Base-by-base conservation (phyloP, 768 basidiomycete species). In the Leccinum fibrillosum region DNA sequence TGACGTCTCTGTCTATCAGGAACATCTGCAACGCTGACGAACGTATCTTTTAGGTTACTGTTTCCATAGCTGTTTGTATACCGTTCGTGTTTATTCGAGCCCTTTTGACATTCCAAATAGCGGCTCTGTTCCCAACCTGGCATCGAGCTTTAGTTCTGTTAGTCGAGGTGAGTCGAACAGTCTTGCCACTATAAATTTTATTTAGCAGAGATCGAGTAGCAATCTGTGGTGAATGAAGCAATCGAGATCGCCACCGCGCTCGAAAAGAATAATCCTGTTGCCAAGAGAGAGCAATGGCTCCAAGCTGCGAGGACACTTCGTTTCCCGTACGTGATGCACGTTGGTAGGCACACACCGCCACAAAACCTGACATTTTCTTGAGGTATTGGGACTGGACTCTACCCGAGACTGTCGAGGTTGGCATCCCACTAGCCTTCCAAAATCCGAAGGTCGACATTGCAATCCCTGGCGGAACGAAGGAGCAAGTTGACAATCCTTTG, bases 101-200 rank as follows among this genome's bases (percentile, higher is more conserved):
- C 5, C 10, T 8, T 8, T 28, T 67, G 47, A 67, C 28, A 49
- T 32, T 26, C 12, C 13, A n/a, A 45, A 53, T 25, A 66, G 65
- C 65, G 47, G 55, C 65, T 30, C 23, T 66, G 17, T 66, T 66
- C 48, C 65, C 65, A 23, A 47, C 65, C 15, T 66, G 65, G 65
- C 65, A 66, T 12, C 62, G 65, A 45, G 49, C 60, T 23, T 47
- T 57, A 17, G 0, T 61, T 30, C 1, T 66, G 52, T 53, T 66
- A 17, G 15, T 49, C 4, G 65, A 66, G 53, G 65, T 61, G 19
- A 28, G 55, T 52, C 11, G 1, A 5, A 5, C 9, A 21, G 32
- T 48, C 30, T 7, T 3, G 1, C 15, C 4, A 9, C 23, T 1
- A 30, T 26, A 3, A 4, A 7, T 21, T 34, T 4, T 1, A 25